phyloP scores from a whole-genome alignment of 169 alveolate genomes.

The Plasmodium yoelii region DNA sequence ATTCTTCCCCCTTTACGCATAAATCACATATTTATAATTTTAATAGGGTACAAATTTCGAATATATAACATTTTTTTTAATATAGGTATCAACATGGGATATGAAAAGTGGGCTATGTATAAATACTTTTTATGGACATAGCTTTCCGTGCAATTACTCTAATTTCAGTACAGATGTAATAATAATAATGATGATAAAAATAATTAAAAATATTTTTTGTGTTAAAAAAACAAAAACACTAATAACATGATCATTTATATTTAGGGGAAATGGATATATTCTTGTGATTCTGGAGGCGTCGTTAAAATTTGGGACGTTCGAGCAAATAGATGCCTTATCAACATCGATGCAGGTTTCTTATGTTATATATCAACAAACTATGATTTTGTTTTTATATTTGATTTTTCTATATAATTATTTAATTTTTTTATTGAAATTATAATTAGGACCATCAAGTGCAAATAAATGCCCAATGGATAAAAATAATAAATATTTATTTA shows the following conservation, averaged over 20 bases:
- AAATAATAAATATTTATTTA: slow-evolving; percentile 66
- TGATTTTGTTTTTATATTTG: slow-evolving; percentile 2
- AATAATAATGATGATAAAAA: slow-evolving; percentile 9
- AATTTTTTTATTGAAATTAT: slow-evolving; percentile 15
- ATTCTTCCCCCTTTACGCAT: not conserved
- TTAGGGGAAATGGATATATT: slow-evolving; percentile 64
- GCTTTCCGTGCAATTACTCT: slow-evolving; percentile 66
- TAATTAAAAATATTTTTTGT: slow-evolving; percentile 4
- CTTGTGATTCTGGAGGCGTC: slow-evolving; percentile 77
- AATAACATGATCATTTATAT: slow-evolving; percentile 40
- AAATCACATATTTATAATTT: slow-evolving; percentile 6
- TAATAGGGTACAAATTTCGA: slow-evolving; percentile 14
- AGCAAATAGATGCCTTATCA: slow-evolving; percentile 53
- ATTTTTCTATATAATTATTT: slow-evolving; percentile 20
- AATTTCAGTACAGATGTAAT: slow-evolving; percentile 68
- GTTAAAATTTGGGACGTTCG: slow-evolving; percentile 77
- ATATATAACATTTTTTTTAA: slow-evolving; percentile 10
- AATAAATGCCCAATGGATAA: slow-evolving; percentile 76
- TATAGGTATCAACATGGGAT: slow-evolving; percentile 76
- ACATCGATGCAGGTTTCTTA: slow-evolving; percentile 63
- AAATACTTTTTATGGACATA: slow-evolving; percentile 74
- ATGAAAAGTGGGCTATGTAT: slow-evolving; percentile 75
- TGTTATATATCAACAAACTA: not conserved
- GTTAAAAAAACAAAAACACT: slow-evolving; percentile 18
- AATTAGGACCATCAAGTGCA: slow-evolving; percentile 76